Percentiles rank a stretch among this genome's conserved stretches.
phyloP scores from a whole-genome alignment of 768 basidiomycete genomes.

The Daedalea quercina region DNA sequence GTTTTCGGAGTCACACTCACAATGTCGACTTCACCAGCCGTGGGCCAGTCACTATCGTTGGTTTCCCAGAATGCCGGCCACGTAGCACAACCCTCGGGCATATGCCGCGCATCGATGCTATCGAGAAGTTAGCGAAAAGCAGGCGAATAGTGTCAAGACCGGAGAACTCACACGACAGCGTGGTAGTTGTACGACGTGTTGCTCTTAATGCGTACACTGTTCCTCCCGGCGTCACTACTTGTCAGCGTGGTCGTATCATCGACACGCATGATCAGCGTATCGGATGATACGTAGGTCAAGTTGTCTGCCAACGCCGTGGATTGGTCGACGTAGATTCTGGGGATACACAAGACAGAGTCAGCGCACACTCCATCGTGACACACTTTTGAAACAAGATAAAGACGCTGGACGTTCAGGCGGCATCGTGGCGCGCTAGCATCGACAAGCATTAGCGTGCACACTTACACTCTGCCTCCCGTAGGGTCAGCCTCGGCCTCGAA shows the following conservation, averaged over 20 bases:
- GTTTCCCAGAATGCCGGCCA: constrained; percentile 60
- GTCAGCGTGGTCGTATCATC: constrained; percentile 42
- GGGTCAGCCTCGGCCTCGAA: constrained; percentile 50
- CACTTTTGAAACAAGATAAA: neutral
- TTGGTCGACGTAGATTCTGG: constrained; percentile 38
- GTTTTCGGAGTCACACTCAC: constrained; percentile 8
- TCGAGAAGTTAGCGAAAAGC: neutral
- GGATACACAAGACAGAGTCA: neutral
- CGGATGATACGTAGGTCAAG: constrained; percentile 47
- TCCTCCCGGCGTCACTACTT: constrained; percentile 45
- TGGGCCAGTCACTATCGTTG: constrained; percentile 42
- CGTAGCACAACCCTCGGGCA: constrained; percentile 44
- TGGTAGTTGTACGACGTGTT: constrained; percentile 45
- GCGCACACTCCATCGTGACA: neutral
- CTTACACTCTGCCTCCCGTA: constrained; percentile 64
- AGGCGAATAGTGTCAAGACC: constrained; percentile 16
- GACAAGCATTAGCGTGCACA: no score
- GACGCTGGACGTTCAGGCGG: neutral
- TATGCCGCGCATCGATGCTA: constrained; percentile 44
- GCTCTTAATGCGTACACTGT: constrained; percentile 50
- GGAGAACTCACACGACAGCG: constrained; percentile 23
- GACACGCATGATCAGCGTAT: constrained; percentile 49
- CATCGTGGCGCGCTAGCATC: no score
- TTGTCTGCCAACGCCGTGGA: constrained; percentile 46
- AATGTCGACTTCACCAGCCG: constrained; percentile 35